These are phyloP conservation scores for Beauveria pseudobassiana DNA, from an alignment of 2,329 filamentous ascomycete species.

Conservation along the genomic window DNA sequence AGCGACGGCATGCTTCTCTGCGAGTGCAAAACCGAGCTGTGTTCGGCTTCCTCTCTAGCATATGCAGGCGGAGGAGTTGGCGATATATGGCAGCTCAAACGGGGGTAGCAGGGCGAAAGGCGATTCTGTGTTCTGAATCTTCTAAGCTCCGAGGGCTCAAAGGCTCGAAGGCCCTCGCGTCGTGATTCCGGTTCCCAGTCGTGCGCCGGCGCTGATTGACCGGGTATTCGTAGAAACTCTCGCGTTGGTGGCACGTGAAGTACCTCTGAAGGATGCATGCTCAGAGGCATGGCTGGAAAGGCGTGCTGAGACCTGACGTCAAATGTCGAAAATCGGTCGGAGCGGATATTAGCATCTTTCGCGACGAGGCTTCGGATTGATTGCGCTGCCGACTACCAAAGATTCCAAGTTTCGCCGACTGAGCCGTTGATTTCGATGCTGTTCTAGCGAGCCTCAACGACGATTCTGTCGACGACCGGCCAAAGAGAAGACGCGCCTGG, in stretches of 20 bases:
- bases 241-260: conserved; percentile 15
- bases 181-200: conserved; percentile 14
- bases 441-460: neutral
- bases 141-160: conserved; percentile 45
- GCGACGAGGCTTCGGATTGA: conserved; percentile 37
- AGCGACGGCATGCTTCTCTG: conserved; percentile 14
- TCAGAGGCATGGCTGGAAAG: neutral
- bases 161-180: neutral
- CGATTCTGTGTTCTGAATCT: conserved; percentile 36
- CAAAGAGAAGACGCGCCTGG: conserved; percentile 20
- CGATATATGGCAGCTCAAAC: conserved; percentile 35
- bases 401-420: neutral
- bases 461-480: conserved; percentile 1
- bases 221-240: neutral
- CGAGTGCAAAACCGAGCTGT: conserved; percentile 17
- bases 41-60: conserved; percentile 25
- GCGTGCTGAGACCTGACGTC: conserved; percentile 28
- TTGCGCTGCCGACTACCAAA: conserved; percentile 24
- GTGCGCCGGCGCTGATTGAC: neutral
- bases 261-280: conserved; percentile 25
- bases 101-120: conserved; percentile 51
- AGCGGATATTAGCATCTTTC: conserved; percentile 49
- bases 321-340: conserved; percentile 56
- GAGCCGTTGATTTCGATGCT: neutral
- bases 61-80: conserved; percentile 32